Conservation (phyloP, 352 stramenopile genomes). For the Pythium sp. region DNA sequence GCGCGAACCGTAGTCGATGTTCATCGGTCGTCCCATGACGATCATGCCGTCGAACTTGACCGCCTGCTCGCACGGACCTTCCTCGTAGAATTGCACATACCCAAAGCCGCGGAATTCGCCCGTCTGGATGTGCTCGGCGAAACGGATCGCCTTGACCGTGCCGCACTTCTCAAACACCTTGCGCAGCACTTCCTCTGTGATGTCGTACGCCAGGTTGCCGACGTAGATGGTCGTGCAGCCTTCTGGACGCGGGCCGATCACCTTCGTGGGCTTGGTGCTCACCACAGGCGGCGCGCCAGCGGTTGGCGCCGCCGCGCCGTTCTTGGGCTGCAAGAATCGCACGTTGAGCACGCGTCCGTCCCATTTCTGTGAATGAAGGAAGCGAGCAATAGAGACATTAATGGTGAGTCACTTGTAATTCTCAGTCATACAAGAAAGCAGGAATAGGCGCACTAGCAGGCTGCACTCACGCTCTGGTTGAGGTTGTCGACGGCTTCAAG, state of each 20-base stretch:
- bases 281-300: constrained; percentile 7
- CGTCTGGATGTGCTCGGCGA: constrained; percentile 83
- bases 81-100: constrained; percentile 93
- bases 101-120: constrained; percentile 85
- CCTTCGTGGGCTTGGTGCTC: constrained; percentile 33
- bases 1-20: constrained; percentile 71
- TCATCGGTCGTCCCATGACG: constrained; percentile 83
- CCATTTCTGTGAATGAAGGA: constrained; percentile 53
- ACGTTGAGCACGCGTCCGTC: constrained; percentile 80
- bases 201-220: constrained; percentile 95
- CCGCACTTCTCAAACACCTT: constrained; percentile 81
- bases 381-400: background rate
- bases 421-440: background rate
- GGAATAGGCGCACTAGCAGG: background rate
- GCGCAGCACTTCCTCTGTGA: constrained; percentile 84
- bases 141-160: constrained; percentile 75
- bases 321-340: constrained; percentile 79
- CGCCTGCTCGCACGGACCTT: constrained; percentile 81
- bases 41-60: constrained; percentile 77
- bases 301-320: constrained; percentile 10
- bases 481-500: constrained; percentile 75
- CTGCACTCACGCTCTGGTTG: constrained; percentile 51
- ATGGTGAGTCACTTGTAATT: background rate
- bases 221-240: constrained; percentile 94
- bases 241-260: constrained; percentile 65